Evolutionary conservation across 179 eudicot genomes (phyloP).

Genomic region (Actinidia polygama): DNA sequence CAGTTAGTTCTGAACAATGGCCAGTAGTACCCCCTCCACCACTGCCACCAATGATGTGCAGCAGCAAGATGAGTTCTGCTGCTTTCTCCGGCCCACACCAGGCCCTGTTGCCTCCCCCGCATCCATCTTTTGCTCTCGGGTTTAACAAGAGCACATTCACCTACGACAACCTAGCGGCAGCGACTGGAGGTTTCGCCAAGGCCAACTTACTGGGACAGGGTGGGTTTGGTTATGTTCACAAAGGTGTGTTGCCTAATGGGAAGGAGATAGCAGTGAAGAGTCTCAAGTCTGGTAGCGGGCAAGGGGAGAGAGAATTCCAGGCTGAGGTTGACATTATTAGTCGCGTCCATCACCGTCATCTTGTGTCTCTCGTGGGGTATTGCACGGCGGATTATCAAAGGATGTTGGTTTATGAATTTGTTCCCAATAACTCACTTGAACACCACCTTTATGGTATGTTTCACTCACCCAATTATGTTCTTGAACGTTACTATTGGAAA

Average conservation of each 20-base stretch:
- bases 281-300: conserved; percentile 39
- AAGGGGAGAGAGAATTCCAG: conserved; percentile 41
- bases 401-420: conserved; percentile 42
- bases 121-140: conserved; percentile 33
- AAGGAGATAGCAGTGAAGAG: conserved; percentile 45
- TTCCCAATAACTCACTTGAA: conserved; percentile 36
- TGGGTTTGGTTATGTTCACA: conserved; percentile 45
- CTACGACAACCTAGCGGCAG: conserved; percentile 30
- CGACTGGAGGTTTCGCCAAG: conserved; percentile 32
- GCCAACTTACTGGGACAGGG: conserved; percentile 38
- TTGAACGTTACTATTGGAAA: too few species aligned
- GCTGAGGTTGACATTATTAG: conserved; percentile 40
- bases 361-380: conserved; percentile 37
- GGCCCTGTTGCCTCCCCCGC: conserved; percentile 35
- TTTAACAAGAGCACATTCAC: conserved; percentile 33
- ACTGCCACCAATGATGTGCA: conserved; percentile 32
- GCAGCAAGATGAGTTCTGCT: conserved; percentile 26
- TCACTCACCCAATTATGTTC: background rate
- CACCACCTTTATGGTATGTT: conserved; percentile 38
- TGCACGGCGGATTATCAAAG: conserved; percentile 30
- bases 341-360: conserved; percentile 38
- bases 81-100: conserved; percentile 25
- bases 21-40: conserved; percentile 25
- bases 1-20: conserved; percentile 29
- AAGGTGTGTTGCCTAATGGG: conserved; percentile 43